These are phyloP conservation scores for Sordariomycetes sp. DNA, from an alignment of 2,329 filamentous ascomycete genomes.

Conservation along the genomic window DNA sequence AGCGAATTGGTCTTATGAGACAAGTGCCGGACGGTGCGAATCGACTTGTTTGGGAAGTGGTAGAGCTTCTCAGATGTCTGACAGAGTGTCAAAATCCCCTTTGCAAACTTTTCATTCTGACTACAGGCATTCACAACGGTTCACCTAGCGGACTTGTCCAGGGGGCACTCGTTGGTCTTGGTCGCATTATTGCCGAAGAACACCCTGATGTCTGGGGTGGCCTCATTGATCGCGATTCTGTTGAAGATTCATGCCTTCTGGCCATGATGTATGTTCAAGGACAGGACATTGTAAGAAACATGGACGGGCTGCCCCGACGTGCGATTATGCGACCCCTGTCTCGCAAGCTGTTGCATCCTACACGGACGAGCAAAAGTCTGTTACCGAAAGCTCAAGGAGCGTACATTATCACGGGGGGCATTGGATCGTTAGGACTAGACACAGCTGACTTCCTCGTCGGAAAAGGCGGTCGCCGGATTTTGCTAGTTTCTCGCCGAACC, in stretches of 20 bases:
- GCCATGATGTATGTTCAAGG: not conserved
- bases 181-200: conserved; percentile 1
- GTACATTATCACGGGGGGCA: conserved; percentile 12
- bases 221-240: not conserved
- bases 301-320: not conserved
- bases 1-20: not conserved
- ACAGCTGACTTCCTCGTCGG: conserved; percentile 9
- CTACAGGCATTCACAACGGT: not conserved
- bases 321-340: not conserved
- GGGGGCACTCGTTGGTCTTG: not conserved
- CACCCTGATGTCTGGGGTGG: conserved; percentile 1
- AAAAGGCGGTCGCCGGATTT: conserved; percentile 16
- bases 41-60: not conserved
- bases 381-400: conserved; percentile 4
- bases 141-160: conserved; percentile 1
- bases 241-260: not conserved
- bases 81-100: not conserved
- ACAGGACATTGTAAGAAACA: not conserved
- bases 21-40: not conserved
- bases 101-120: conserved; percentile 1
- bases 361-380: not conserved
- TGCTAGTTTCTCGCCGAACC: conserved; percentile 9
- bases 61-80: not conserved
- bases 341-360: not conserved
- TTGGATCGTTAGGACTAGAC: conserved; percentile 10